phyloP scores from a whole-genome alignment of 768 basidiomycete genomes.

The Phanerochaete carnosa region DNA sequence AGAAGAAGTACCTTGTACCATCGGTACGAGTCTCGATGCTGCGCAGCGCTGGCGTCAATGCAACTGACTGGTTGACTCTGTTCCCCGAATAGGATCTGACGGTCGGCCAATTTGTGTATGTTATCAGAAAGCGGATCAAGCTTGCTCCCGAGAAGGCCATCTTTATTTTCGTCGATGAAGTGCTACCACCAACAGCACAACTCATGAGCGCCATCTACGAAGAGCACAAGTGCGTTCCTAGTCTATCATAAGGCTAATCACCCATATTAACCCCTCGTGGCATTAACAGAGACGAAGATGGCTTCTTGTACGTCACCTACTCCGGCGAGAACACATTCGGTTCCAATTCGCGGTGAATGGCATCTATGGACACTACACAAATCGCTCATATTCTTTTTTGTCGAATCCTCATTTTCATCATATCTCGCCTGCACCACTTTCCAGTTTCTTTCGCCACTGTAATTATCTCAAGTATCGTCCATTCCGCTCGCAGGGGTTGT shows the following conservation, averaged over 20 bases:
- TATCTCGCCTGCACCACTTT: not conserved
- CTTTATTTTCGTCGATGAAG: slow-evolving; percentile 99
- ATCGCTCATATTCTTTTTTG: not conserved
- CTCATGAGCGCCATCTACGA: slow-evolving; percentile 99
- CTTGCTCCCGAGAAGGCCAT: slow-evolving; percentile 99
- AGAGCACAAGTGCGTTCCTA: slow-evolving; percentile 87
- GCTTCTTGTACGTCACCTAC: slow-evolving; percentile 98
- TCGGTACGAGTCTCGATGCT: slow-evolving; percentile 54
- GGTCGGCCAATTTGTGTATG: slow-evolving; percentile 98
- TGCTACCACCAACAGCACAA: slow-evolving; percentile 95
- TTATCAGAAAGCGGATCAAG: slow-evolving; percentile 99
- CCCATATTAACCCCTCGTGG: not conserved
- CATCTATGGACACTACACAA: not conserved
- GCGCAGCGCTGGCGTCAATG: not conserved
- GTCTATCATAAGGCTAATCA: not conserved
- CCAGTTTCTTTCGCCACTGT: not conserved
- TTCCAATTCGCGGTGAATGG: slow-evolving; percentile 16
- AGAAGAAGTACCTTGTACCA: slow-evolving; percentile 99
- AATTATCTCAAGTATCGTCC: not conserved
- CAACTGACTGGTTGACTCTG: not conserved
- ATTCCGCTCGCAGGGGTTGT: not conserved
- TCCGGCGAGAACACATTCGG: slow-evolving; percentile 98
- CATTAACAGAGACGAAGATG: slow-evolving; percentile 88
- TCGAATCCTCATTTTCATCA: not conserved
- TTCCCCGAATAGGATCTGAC: slow-evolving; percentile 71